Evolutionary conservation across 768 basidiomycete species (phyloP).

Genomic region (Termitomyces sp.): DNA sequence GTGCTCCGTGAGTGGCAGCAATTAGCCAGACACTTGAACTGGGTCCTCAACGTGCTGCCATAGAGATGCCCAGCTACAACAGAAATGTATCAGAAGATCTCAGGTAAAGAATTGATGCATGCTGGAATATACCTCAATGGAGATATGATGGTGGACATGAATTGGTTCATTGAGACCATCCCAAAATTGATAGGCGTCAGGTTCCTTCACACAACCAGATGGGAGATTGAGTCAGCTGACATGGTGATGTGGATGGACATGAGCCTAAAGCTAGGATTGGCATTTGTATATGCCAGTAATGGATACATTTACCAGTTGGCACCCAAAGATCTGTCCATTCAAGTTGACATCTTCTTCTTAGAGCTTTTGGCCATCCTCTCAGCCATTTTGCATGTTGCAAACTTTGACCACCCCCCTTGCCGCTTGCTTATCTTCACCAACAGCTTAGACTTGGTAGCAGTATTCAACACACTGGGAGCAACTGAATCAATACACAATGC

Average conservation of each 20-base stretch:
- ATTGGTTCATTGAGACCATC: neutral
- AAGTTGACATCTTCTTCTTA: neutral
- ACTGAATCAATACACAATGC: no score
- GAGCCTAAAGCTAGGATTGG: slow-evolving; percentile 5
- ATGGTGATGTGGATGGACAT: neutral
- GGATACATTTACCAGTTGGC: slow-evolving; percentile 12
- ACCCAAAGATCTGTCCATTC: neutral
- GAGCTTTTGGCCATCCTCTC: neutral
- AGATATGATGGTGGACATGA: neutral
- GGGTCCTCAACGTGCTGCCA: neutral
- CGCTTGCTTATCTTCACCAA: no score
- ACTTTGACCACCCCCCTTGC: no score
- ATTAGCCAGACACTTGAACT: neutral
- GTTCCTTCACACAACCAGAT: neutral
- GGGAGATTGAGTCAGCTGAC: neutral
- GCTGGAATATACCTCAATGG: neutral
- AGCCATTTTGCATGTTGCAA: neutral
- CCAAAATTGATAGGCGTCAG: neutral
- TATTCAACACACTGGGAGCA: no score
- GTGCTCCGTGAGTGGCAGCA: neutral
- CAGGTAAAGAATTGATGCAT: no score
- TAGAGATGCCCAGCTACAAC: neutral
- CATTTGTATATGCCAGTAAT: slow-evolving; percentile 8
- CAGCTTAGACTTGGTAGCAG: no score
- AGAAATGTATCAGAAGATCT: neutral